Evolutionary conservation across 129 eudicot species (phyloP).

Genomic region (Arctium minus): DNA sequence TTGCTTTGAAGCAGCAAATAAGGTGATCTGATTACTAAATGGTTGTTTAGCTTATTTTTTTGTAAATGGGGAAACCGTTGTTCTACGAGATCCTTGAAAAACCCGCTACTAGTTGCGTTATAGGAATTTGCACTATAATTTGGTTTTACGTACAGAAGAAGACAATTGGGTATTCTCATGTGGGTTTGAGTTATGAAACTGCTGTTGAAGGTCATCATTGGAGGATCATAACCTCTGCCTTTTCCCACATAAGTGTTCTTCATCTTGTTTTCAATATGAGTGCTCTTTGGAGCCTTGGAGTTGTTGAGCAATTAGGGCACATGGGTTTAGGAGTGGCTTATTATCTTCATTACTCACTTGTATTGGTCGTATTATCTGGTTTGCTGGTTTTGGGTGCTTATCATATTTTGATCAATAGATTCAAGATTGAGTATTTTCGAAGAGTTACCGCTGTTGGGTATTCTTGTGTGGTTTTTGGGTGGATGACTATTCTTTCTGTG

Average conservation of each 20-base stretch:
- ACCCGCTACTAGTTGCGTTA: slow-evolving; percentile 83
- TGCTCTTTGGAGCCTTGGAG: slow-evolving; percentile 98
- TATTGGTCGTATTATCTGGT: slow-evolving; percentile 73
- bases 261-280: slow-evolving; percentile 98
- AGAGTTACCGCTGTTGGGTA: slow-evolving; percentile 97
- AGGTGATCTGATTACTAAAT: background rate
- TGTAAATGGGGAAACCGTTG: slow-evolving; percentile 81
- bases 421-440: slow-evolving; percentile 80
- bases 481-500: slow-evolving; percentile 96
- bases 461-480: slow-evolving; percentile 96
- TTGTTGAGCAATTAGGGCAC: slow-evolving; percentile 70
- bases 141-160: slow-evolving; percentile 93
- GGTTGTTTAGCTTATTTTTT: background rate
- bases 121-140: slow-evolving; percentile 61
- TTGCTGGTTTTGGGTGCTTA: slow-evolving; percentile 67
- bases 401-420: slow-evolving; percentile 63
- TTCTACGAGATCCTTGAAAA: slow-evolving; percentile 81
- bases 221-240: slow-evolving; percentile 93
- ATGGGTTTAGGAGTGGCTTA: slow-evolving; percentile 72
- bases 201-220: slow-evolving; percentile 89
- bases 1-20: background rate
- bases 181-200: slow-evolving; percentile 88
- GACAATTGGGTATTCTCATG: slow-evolving; percentile 77
- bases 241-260: slow-evolving; percentile 85
- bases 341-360: slow-evolving; percentile 80